phyloP scores from a whole-genome alignment of 352 stramenopile genomes.

The Globisporangium parvum region DNA sequence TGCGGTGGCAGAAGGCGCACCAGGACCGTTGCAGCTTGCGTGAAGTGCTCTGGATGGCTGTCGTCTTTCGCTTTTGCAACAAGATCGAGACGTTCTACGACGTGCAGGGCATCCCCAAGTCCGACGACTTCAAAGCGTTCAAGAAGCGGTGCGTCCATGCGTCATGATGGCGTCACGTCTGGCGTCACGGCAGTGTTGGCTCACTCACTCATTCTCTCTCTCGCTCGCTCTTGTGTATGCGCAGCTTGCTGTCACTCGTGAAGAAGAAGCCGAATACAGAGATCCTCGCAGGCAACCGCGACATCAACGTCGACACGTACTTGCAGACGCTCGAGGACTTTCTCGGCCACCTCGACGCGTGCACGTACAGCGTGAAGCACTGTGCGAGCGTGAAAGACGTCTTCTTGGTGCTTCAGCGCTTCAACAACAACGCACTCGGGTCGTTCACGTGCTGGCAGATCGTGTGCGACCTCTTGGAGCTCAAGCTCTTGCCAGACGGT shows the following conservation, averaged over 20 bases:
- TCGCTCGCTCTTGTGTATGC: not conserved
- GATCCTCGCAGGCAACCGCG: conserved; percentile 50
- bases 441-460: conserved; percentile 87
- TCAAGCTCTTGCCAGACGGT: conserved; percentile 56
- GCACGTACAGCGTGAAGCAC: conserved; percentile 47
- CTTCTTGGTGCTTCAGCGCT: conserved; percentile 62
- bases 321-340: conserved; percentile 67
- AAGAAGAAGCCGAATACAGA: conserved; percentile 47
- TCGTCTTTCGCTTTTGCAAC: conserved; percentile 79
- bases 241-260: conserved; percentile 35
- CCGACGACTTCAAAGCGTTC: conserved; percentile 56
- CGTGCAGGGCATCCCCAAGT: conserved; percentile 68
- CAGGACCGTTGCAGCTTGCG: conserved; percentile 61
- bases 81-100: conserved; percentile 80
- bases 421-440: conserved; percentile 64
- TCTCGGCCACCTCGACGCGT: conserved; percentile 53
- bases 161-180: not conserved
- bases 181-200: not conserved
- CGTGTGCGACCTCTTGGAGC: conserved; percentile 69
- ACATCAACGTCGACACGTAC: conserved; percentile 51
- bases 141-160: conserved; percentile 46
- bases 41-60: conserved; percentile 77
- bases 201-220: not conserved
- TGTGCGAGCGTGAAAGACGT: conserved; percentile 40
- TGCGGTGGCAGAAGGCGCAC: conserved; percentile 69